Conservation (phyloP, 108 stramenopile genomes). For the Skeletonema potamos region DNA sequence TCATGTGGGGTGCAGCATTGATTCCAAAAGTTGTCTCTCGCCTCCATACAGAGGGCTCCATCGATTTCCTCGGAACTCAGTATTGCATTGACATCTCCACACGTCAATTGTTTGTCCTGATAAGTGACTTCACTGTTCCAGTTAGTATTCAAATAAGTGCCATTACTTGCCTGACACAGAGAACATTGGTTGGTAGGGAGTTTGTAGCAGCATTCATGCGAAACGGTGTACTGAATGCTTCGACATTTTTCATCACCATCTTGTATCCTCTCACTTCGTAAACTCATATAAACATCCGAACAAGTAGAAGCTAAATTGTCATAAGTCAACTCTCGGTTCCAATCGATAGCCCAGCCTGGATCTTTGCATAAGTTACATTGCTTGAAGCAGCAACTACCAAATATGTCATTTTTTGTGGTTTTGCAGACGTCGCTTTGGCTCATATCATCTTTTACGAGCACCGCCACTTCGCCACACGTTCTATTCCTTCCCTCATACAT, state of each 20-base stretch:
- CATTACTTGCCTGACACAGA: constrained; percentile 34
- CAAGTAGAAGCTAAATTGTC: constrained; percentile 45
- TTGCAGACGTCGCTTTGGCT: constrained; percentile 39
- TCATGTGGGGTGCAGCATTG: constrained; percentile 42
- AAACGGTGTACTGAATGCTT: constrained; percentile 32
- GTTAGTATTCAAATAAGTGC: constrained; percentile 48
- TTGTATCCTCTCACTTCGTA: constrained; percentile 34
- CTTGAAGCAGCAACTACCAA: constrained; percentile 38
- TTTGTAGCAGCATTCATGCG: constrained; percentile 38
- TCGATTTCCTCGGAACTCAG: constrained; percentile 44
- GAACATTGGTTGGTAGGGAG: constrained; percentile 40
- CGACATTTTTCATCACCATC: constrained; percentile 39
- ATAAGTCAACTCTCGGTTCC: constrained; percentile 35
- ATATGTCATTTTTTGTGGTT: constrained; percentile 24
- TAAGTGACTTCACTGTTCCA: constrained; percentile 45
- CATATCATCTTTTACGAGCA: constrained; percentile 24
- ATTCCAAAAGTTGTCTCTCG: constrained; percentile 39
- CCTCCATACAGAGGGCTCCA: constrained; percentile 24
- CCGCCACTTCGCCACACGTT: constrained; percentile 43
- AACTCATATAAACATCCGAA: constrained; percentile 41
- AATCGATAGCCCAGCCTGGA: constrained; percentile 27
- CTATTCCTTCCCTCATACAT: constrained; percentile 22
- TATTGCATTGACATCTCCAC: constrained; percentile 44
- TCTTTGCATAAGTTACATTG: constrained; percentile 41
- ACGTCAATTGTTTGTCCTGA: constrained; percentile 28